Base-by-base conservation (phyloP, 106 monocot genomes). In the Ottelia alismoides region DNA sequence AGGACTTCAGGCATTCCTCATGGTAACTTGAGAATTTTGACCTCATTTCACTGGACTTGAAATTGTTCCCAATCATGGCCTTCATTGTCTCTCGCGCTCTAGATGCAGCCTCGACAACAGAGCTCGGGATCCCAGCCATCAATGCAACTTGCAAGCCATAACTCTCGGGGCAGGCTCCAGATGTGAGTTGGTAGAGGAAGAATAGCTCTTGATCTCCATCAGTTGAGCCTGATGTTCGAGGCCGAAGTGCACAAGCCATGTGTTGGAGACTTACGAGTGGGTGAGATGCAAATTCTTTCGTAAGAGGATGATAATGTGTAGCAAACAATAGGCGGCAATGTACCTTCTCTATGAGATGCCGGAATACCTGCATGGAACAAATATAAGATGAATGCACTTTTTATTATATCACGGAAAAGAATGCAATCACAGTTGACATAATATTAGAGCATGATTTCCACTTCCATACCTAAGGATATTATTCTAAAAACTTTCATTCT, bases 251-350 rank as follows among this genome's bases (percentile, higher is more conserved):
- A 53, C 81, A 96, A 43, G 88, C 84, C 94, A 96, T 96, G 72
- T 96, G 88, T 19, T 88, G 80, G 45, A 96, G 68, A 66, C 53
- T 78, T 2, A 96, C 88, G 3, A 51, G 75, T 52, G 94, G 94
- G 31, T 96, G 94, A 12, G 70, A 81, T 0, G 76, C 72, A 23
- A 96, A 96, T 63, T 96, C 94, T 52, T 85, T 96, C 2, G 94
- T 96, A 7, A 96, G 78, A 28, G 94, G 81, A 53, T 96, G 88
- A 62, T 96, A 96, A 63, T 96, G 94, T 1, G 94, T 96, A 3
- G 94, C 84, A 31, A 96, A 96, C 7, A 96, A 71, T 54, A 88
- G 54, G 12, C 94, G 84, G 46, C 94, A 88, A 46, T 81, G 28
- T 10, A 88, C 76, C 25, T 54, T 74, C 55, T 96, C 94, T 28